Evolutionary conservation across 108 stramenopile species (phyloP).

Genomic region (Skeletonema costatum): DNA sequence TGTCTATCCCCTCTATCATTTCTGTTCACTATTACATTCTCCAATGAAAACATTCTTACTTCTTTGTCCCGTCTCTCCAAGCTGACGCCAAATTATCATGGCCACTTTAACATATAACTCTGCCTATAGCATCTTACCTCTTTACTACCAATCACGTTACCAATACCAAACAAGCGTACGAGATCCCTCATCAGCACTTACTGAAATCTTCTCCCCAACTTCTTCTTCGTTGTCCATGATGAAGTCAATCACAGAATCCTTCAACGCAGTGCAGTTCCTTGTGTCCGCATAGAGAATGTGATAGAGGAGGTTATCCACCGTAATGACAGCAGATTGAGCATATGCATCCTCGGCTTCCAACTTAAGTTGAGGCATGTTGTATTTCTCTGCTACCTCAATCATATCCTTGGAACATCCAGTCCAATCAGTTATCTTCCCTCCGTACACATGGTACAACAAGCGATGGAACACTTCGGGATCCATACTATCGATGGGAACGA

Average conservation of each 20-base stretch:
- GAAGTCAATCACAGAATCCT: conserved; percentile 21
- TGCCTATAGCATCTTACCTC: neutral
- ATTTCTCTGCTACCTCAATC: conserved; percentile 30
- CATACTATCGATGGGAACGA: conserved; percentile 21
- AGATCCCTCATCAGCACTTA: neutral
- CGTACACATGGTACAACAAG: conserved; percentile 23
- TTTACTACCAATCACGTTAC: neutral
- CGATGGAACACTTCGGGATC: conserved; percentile 21
- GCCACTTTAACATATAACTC: neutral
- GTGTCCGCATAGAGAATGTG: conserved; percentile 20
- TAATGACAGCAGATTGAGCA: neutral
- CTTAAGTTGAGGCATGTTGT: conserved; percentile 22
- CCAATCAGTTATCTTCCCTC: conserved; percentile 15
- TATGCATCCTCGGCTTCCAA: conserved; percentile 25
- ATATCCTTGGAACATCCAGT: conserved; percentile 17
- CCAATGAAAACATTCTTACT: neutral
- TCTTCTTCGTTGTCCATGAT: conserved; percentile 15
- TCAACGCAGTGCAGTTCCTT: conserved; percentile 14
- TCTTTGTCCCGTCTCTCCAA: neutral
- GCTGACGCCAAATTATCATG: neutral
- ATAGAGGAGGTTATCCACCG: conserved; percentile 15
- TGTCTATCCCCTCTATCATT: too few species aligned
- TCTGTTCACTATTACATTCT: neutral
- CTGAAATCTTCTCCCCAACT: conserved; percentile 1
- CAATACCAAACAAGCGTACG: conserved; percentile 1